These are phyloP conservation scores for Eutrema heterophyllum DNA, from an alignment of 345 rosid species.

Conservation along the genomic window DNA sequence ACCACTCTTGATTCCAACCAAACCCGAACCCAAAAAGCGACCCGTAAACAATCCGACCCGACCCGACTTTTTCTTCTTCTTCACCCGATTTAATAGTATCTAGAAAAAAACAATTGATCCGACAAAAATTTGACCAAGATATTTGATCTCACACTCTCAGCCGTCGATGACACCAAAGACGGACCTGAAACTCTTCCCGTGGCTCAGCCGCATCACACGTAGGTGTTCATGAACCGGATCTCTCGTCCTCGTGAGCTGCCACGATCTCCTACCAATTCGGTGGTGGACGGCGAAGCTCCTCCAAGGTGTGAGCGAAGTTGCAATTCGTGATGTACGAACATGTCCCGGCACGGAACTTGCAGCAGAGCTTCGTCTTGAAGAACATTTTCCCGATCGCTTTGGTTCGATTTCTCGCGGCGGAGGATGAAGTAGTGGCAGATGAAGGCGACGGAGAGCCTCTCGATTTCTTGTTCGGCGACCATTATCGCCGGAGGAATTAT, in stretches of 20 bases:
- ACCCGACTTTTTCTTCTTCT: too few relatives aligned
- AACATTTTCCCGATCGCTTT: slow-evolving; percentile 68
- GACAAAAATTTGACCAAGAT: too few relatives aligned
- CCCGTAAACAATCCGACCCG: too few relatives aligned
- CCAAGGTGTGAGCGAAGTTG: slow-evolving; percentile 86
- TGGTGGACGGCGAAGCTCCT: slow-evolving; percentile 90
- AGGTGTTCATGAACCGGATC: slow-evolving; percentile 20
- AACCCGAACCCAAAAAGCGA: too few relatives aligned
- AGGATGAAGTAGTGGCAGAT: slow-evolving; percentile 34
- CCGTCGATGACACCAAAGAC: slow-evolving; percentile 38
- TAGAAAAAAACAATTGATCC: too few relatives aligned
- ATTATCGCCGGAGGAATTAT: slow-evolving; percentile 20
- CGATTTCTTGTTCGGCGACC: slow-evolving; percentile 61
- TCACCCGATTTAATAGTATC: too few relatives aligned
- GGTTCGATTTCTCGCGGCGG: slow-evolving; percentile 18
- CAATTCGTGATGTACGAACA: slow-evolving; percentile 85
- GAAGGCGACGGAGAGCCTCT: slow-evolving; percentile 48
- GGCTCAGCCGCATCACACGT: slow-evolving; percentile 15
- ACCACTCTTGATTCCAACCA: too few relatives aligned
- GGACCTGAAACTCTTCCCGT: slow-evolving; percentile 87
- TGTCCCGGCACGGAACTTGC: slow-evolving; percentile 55
- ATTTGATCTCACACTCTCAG: slow-evolving; percentile 40
- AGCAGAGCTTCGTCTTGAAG: slow-evolving; percentile 85
- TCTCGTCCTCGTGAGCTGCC: slow-evolving; percentile 38
- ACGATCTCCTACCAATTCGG: slow-evolving; percentile 92